Conservation (phyloP, 1,139 yeast species). For the Yamadazyma kanchanaburiensis region DNA sequence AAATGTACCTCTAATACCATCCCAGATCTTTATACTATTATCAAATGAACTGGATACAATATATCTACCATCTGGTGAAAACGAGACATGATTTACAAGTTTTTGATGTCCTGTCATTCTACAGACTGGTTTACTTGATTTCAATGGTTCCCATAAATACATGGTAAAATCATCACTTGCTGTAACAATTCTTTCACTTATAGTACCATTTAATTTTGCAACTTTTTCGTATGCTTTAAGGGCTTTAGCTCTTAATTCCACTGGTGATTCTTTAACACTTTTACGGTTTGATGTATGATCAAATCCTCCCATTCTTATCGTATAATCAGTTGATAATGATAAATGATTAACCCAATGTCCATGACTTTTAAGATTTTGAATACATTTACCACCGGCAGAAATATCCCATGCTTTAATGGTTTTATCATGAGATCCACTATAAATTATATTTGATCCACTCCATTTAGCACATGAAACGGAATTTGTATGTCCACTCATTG, state of each 20-base stretch:
- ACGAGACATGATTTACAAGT: slow-evolving; percentile 90
- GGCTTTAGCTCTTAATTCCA: slow-evolving; percentile 35
- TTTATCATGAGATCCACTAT: slow-evolving; percentile 93
- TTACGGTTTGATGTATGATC: slow-evolving; percentile 24
- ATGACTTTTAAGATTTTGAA: slow-evolving; percentile 79
- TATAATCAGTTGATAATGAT: slow-evolving; percentile 88
- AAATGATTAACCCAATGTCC: slow-evolving; percentile 98
- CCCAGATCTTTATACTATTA: slow-evolving; percentile 94
- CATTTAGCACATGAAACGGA: slow-evolving; percentile 93
- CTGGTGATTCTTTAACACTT: slow-evolving; percentile 19
- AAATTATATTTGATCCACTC: slow-evolving; percentile 87
- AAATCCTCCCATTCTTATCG: slow-evolving; percentile 61
- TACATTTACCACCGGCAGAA: slow-evolving; percentile 70
- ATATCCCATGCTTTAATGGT: slow-evolving; percentile 90
- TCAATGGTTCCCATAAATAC: slow-evolving; percentile 94
- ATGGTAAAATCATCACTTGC: slow-evolving; percentile 97
- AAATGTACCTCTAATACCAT: slow-evolving; percentile 88
- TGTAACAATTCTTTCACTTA: slow-evolving; percentile 82
- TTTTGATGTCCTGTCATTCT: slow-evolving; percentile 98
- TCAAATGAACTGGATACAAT: slow-evolving; percentile 94
- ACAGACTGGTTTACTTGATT: slow-evolving; percentile 75
- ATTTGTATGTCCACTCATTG: slow-evolving; percentile 85
- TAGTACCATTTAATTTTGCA: slow-evolving; percentile 65
- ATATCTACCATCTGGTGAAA: slow-evolving; percentile 92
- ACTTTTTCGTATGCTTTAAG: slow-evolving; percentile 67